Evolutionary conservation across 495 filamentous ascomycete genomes (phyloP).

Genomic region (Extremus antarcticus): DNA sequence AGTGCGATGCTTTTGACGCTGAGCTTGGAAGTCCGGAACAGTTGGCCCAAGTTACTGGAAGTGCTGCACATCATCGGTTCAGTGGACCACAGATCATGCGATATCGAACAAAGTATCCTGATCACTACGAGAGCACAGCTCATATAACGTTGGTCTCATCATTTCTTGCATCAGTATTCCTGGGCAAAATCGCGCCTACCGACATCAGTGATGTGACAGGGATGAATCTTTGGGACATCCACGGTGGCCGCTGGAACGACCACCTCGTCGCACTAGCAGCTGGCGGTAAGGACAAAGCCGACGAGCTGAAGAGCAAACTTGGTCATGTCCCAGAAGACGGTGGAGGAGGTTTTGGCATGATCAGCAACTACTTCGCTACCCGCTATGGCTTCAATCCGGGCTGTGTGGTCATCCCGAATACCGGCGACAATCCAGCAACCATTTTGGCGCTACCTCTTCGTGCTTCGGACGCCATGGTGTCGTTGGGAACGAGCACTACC

Average conservation of each 20-base stretch:
- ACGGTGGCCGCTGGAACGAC: conserved; percentile 59
- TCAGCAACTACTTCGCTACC: conserved; percentile 63
- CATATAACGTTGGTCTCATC: conserved; percentile 91
- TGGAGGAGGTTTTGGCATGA: conserved; percentile 60
- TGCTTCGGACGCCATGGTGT: conserved; percentile 83
- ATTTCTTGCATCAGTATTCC: conserved; percentile 84
- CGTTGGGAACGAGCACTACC: conserved; percentile 87
- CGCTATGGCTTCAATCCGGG: conserved; percentile 66
- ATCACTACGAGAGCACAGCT: conserved; percentile 66
- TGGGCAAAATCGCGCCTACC: conserved; percentile 74
- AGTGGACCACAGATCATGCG: conserved; percentile 95
- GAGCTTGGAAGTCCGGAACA: conserved; percentile 51
- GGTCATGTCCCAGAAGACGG: conserved; percentile 71
- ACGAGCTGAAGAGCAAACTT: conserved; percentile 65
- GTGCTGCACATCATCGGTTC: conserved; percentile 90
- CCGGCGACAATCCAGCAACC: conserved; percentile 91
- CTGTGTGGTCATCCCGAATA: conserved; percentile 74
- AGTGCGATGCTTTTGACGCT: conserved; percentile 81
- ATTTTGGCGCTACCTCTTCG: conserved; percentile 82
- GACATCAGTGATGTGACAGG: conserved; percentile 94
- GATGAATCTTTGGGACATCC: conserved; percentile 94
- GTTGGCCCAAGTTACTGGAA: conserved; percentile 73
- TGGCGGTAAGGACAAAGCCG: conserved; percentile 50
- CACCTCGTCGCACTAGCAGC: conserved; percentile 65
- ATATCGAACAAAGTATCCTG: conserved; percentile 66